Evolutionary conservation across 306 rosid species (phyloP).

Genomic region (Sphenostylis stenocarpa): DNA sequence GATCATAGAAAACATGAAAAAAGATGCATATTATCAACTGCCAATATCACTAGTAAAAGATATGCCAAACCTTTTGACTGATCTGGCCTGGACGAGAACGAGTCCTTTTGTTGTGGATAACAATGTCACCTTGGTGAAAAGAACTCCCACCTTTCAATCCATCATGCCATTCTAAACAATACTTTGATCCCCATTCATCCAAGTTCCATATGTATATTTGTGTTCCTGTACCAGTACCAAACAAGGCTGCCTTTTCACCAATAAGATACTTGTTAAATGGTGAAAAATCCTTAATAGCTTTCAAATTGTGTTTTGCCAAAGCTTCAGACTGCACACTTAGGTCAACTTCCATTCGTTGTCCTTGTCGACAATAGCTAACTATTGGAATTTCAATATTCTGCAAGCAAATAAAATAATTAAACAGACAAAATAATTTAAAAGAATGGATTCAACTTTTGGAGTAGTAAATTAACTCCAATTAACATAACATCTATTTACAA

Average conservation of each 20-base stretch:
- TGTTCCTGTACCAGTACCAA: conserved; percentile 51
- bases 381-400: conserved; percentile 68
- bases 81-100: conserved; percentile 63
- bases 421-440: neutral
- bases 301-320: conserved; percentile 50
- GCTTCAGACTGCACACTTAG: conserved; percentile 40
- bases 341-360: conserved; percentile 57
- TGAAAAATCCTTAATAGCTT: conserved; percentile 53
- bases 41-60: conserved; percentile 6
- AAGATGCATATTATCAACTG: neutral
- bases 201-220: conserved; percentile 61
- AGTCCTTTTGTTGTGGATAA: conserved; percentile 44
- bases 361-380: conserved; percentile 47
- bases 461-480: neutral
- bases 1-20: conserved; percentile 15
- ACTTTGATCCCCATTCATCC: conserved; percentile 58
- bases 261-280: conserved; percentile 58
- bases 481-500: neutral
- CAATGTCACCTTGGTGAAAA: conserved; percentile 57
- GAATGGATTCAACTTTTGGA: neutral
- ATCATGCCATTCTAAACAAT: conserved; percentile 50
- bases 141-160: conserved; percentile 52
- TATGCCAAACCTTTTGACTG: conserved; percentile 45
- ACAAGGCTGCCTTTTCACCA: conserved; percentile 58
- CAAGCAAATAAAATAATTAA: conserved; percentile 23